These are phyloP conservation scores for Tuber microsphaerosporum DNA, from an alignment of 495 filamentous ascomycete species.

Conservation along the genomic window DNA sequence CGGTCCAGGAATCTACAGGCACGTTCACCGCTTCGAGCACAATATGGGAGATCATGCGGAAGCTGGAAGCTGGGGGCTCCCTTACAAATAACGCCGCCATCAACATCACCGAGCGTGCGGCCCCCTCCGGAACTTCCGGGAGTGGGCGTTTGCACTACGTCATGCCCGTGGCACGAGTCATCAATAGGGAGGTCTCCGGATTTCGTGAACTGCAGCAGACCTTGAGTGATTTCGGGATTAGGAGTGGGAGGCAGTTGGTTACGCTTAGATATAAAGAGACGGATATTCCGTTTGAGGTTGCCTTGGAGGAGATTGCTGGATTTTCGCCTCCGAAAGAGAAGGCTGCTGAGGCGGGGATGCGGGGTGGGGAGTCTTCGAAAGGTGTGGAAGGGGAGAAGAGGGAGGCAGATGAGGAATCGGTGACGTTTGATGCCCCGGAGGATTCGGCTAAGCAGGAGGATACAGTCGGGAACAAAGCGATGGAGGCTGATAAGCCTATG, in stretches of 20 bases:
- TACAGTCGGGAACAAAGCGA: background rate
- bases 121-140: conserved; percentile 53
- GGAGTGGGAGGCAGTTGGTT: conserved; percentile 70
- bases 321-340: conserved; percentile 55
- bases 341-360: conserved; percentile 17
- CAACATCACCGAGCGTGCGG: conserved; percentile 74
- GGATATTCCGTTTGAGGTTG: conserved; percentile 71
- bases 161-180: conserved; percentile 70
- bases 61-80: conserved; percentile 66
- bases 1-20: conserved; percentile 60
- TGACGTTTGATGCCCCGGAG: conserved; percentile 23
- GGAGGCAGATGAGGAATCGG: conserved; percentile 13
- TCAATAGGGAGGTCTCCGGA: conserved; percentile 66
- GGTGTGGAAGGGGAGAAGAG: conserved; percentile 15
- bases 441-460: background rate
- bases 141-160: conserved; percentile 75
- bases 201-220: conserved; percentile 82
- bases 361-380: conserved; percentile 6
- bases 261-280: conserved; percentile 67
- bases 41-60: conserved; percentile 78
- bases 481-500: conserved; percentile 4
- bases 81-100: conserved; percentile 43
- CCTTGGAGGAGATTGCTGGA: conserved; percentile 68
- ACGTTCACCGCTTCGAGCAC: conserved; percentile 78
- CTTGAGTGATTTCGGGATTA: conserved; percentile 76